Percentiles rank a stretch among this genome's conserved stretches.
phyloP scores from a whole-genome alignment of 768 basidiomycete genomes.

The Mycena albidolilacea region DNA sequence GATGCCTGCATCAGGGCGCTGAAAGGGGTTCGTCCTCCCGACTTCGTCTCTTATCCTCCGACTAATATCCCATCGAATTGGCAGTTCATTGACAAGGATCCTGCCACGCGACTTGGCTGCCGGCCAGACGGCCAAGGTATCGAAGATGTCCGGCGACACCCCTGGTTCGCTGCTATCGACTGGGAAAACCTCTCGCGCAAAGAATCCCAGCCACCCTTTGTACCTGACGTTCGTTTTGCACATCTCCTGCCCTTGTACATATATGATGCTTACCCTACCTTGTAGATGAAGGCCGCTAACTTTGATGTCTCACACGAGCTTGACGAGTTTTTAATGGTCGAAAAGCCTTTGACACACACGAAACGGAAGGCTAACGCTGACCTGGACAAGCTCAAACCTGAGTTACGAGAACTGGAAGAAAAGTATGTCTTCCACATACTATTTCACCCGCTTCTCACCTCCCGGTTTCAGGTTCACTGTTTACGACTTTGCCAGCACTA shows the following conservation, averaged over 20 bases:
- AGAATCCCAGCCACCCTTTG: constrained; percentile 83
- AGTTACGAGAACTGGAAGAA: constrained; percentile 93
- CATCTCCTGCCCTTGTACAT: constrained; percentile 9
- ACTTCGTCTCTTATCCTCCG: constrained; percentile 28
- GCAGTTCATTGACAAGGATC: constrained; percentile 90
- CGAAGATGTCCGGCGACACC: constrained; percentile 83
- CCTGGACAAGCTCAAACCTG: constrained; percentile 90
- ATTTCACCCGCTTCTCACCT: constrained; percentile 23
- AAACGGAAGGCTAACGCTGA: constrained; percentile 93
- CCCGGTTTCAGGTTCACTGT: constrained; percentile 78
- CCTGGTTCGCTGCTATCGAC: constrained; percentile 88
- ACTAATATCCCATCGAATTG: constrained; percentile 34
- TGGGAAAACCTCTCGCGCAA: constrained; percentile 87
- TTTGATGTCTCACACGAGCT: constrained; percentile 98
- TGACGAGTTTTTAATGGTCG: constrained; percentile 96
- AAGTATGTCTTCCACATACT: constrained; percentile 66
- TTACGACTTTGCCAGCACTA: constrained; percentile 85
- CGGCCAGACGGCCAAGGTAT: constrained; percentile 77
- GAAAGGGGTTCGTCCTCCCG: constrained; percentile 63
- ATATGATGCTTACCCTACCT: constrained; percentile 29
- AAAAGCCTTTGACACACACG: constrained; percentile 96
- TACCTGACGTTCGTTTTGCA: constrained; percentile 85
- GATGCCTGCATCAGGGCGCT: constrained; percentile 77
- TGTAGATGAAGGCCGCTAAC: constrained; percentile 94
- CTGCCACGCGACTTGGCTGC: constrained; percentile 86